Evolutionary conservation across 768 basidiomycete species (phyloP).

Genomic region (Lepiota venenata): DNA sequence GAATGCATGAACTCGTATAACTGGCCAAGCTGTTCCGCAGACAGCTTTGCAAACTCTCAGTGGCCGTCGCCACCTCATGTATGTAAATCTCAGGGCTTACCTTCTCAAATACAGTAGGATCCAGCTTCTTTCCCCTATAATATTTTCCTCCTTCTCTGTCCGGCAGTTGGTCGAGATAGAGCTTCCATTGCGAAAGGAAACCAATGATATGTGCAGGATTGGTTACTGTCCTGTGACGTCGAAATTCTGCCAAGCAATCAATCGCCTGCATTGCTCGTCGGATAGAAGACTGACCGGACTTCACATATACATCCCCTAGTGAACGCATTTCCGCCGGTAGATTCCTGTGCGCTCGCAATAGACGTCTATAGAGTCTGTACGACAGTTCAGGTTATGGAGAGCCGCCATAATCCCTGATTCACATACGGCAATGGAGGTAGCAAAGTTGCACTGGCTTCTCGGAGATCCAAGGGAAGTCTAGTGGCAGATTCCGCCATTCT

Average conservation of each 20-base stretch:
- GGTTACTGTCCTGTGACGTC: constrained; percentile 69
- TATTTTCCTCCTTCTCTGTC: constrained; percentile 35
- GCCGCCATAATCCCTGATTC: neutral
- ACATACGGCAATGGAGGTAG: constrained; percentile 84
- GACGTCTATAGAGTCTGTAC: constrained; percentile 70
- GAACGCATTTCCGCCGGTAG: constrained; percentile 79
- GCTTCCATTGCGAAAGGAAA: constrained; percentile 94
- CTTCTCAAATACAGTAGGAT: constrained; percentile 74
- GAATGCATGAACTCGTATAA: constrained; percentile 94
- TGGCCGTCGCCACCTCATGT: neutral
- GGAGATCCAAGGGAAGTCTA: constrained; percentile 53
- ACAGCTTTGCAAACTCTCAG: constrained; percentile 54
- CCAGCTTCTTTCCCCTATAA: constrained; percentile 66
- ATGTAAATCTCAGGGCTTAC: constrained; percentile 29
- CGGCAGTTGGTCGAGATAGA: constrained; percentile 77
- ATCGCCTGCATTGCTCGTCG: neutral
- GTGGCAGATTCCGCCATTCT: constrained; percentile 57
- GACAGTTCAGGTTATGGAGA: neutral
- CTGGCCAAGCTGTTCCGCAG: constrained; percentile 87
- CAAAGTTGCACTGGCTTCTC: constrained; percentile 61
- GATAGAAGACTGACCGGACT: constrained; percentile 49
- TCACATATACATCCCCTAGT: constrained; percentile 84
- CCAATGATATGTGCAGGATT: constrained; percentile 93
- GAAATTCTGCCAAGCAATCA: constrained; percentile 63
- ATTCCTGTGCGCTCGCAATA: constrained; percentile 75